Evolutionary conservation across 192 early-diverging fungal genomes (phyloP).

Genomic region (Coemansia sp.): DNA sequence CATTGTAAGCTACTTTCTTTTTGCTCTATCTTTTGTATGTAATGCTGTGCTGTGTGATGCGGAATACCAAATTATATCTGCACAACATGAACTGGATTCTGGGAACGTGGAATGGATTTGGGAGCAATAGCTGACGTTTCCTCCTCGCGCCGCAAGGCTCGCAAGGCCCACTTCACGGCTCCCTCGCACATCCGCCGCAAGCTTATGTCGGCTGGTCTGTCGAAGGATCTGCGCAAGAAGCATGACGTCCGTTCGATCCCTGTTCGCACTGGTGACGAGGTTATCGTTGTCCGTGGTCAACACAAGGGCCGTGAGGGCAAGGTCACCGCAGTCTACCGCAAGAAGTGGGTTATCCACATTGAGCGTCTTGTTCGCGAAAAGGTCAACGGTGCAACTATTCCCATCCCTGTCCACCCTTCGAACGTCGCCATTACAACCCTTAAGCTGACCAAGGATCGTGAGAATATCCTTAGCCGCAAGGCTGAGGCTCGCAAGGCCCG

Average conservation of each 20-base stretch:
- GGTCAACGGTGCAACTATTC: constrained; percentile 90
- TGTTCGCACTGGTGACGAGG: constrained; percentile 97
- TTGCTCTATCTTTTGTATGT: constrained; percentile 19
- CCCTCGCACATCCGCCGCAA: constrained; percentile 89
- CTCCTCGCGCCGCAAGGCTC: constrained; percentile 87
- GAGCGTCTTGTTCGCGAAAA: constrained; percentile 97
- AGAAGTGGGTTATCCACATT: constrained; percentile 99
- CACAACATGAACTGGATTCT: constrained; percentile 1
- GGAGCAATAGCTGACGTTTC: constrained; percentile 67
- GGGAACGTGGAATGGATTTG: neutral
- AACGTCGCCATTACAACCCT: constrained; percentile 96
- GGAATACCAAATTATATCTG: neutral
- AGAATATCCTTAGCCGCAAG: constrained; percentile 88
- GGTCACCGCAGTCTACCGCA: constrained; percentile 95
- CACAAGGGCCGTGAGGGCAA: constrained; percentile 98
- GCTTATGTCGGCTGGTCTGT: constrained; percentile 95
- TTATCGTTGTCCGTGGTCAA: constrained; percentile 89
- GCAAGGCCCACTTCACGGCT: constrained; percentile 99
- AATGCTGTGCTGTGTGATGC: constrained; percentile 9
- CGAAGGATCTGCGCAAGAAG: constrained; percentile 98
- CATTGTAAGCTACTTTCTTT: constrained; percentile 17
- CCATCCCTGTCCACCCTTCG: constrained; percentile 95
- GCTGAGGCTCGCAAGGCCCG: constrained; percentile 48
- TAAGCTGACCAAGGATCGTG: constrained; percentile 97
- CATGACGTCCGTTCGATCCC: constrained; percentile 95